A percentile compares a stretch with the other conserved stretches of the same genome.
Conservation (phyloP, 768 basidiomycete genomes). For the Phaeolepiota aurea region DNA sequence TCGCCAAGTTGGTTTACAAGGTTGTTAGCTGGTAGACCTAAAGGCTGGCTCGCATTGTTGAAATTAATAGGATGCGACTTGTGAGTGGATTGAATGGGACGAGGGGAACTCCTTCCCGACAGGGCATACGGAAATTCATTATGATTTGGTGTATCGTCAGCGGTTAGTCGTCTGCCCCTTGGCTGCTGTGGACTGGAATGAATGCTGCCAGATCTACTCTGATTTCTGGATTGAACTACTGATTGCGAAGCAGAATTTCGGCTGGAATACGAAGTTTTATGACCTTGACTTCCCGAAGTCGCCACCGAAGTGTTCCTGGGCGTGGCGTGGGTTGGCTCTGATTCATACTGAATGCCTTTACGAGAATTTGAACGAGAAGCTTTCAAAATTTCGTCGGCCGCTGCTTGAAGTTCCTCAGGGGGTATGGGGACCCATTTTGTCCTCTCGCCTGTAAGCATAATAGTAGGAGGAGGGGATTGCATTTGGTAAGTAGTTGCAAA, state of each 20-base stretch:
- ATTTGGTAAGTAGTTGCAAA: constrained; percentile 1
- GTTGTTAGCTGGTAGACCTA: no score
- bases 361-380: constrained; percentile 15
- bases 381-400: constrained; percentile 30
- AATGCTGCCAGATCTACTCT: constrained; percentile 36
- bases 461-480: neutral
- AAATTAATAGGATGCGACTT: neutral
- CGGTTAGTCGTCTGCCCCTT: constrained; percentile 31
- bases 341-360: constrained; percentile 8
- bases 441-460: constrained; percentile 35
- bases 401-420: constrained; percentile 44
- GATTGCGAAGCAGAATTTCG: constrained; percentile 10
- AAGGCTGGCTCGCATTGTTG: neutral
- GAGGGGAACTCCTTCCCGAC: neutral
- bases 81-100: no score
- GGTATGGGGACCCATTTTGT: constrained; percentile 58
- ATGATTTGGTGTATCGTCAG: constrained; percentile 25
- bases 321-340: neutral
- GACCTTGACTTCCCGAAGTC: neutral
- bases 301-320: neutral
- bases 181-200: constrained; percentile 36
- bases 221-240: constrained; percentile 32
- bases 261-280: constrained; percentile 6
- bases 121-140: no score
- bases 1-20: no score